Conservation (phyloP, 768 basidiomycete species). For the Leucosporidium scottii region DNA sequence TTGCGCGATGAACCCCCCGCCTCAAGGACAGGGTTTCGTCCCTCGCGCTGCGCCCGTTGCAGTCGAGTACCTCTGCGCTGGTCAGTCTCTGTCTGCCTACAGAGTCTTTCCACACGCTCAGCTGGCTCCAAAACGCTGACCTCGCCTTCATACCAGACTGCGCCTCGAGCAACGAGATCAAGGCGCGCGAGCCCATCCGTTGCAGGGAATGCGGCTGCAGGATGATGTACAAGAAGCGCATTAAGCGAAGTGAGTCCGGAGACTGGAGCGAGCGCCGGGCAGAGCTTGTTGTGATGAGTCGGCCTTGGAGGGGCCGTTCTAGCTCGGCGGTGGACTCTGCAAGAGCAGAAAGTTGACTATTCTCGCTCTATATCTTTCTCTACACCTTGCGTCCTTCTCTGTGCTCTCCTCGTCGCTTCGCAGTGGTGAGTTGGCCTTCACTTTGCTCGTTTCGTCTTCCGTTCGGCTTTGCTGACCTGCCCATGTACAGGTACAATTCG, state of each 20-base stretch:
- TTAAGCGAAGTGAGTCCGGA: constrained; percentile 68
- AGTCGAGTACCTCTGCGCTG: constrained; percentile 79
- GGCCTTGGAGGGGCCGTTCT: too few species aligned
- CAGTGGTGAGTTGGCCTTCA: constrained; percentile 19
- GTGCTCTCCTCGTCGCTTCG: neutral
- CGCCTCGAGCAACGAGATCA: constrained; percentile 84
- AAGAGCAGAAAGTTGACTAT: neutral
- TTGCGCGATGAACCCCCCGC: constrained; percentile 31
- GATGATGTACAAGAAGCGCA: constrained; percentile 98
- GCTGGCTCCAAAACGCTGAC: too few species aligned
- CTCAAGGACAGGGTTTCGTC: constrained; percentile 22
- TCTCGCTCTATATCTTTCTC: neutral
- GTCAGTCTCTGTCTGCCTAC: constrained; percentile 44
- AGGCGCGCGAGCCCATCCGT: constrained; percentile 82
- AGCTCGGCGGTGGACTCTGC: neutral
- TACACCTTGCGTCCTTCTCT: neutral
- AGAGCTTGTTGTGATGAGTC: neutral
- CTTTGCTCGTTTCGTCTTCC: too few species aligned
- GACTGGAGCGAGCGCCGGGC: neutral
- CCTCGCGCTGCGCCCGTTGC: constrained; percentile 38
- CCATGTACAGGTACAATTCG: constrained; percentile 45
- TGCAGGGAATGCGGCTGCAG: constrained; percentile 95
- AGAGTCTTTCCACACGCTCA: neutral
- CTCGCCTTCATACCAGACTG: constrained; percentile 55
- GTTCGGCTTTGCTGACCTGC: constrained; percentile 3